Evolutionary conservation across 2,329 filamentous ascomycete genomes (phyloP), one percentile per base, ranked within the genome.

Genomic region (Fusarium nygamai): DNA sequence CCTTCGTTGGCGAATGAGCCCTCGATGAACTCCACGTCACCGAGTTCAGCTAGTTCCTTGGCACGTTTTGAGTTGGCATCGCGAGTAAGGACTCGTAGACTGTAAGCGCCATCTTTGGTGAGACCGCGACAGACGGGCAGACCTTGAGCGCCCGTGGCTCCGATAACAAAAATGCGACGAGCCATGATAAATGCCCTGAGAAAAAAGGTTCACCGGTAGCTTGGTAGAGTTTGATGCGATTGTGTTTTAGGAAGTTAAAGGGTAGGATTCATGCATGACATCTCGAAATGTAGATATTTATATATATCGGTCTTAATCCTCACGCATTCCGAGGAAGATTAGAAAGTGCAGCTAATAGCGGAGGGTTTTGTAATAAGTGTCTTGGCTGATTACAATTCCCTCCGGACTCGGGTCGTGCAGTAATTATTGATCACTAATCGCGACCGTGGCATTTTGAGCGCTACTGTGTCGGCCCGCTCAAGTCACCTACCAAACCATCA

Each of bases 121-220:
- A 73, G 71, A 3, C 64, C 64, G 1, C 61, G 51, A 13, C 66
- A 48, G 3, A 73, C 61, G 4, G 71, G 68, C 0, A 71, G 53
- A 3, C 71, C 71, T 20, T 73, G 71, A 10, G 71, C 71, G 2
- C 71, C 71, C 0, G 71, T 72, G 0, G 61, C 71, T 14, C 64
- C 64, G 6, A 73, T 51, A 2, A 73, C 68, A 20, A 69, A 64
- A 0, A 73, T 63, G 14, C 68, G 46, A 4, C 34, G 65, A 36
- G 44, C 8, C 61, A 64, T 61, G 13, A 5, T 11, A 0, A 4
- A 4, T 20, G 3, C 6, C 14, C 12, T 2, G 13, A 22, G 3
- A 7, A 7, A 8, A 19, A 6, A 3, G 0, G 3, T 29, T n/a
- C 8, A 3, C 2, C 0, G 8, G 6, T 7, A 5, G 4, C 1